phyloP scores from a whole-genome alignment of 345 rosid genomes.

The Eucalyptus cladocalyx region DNA sequence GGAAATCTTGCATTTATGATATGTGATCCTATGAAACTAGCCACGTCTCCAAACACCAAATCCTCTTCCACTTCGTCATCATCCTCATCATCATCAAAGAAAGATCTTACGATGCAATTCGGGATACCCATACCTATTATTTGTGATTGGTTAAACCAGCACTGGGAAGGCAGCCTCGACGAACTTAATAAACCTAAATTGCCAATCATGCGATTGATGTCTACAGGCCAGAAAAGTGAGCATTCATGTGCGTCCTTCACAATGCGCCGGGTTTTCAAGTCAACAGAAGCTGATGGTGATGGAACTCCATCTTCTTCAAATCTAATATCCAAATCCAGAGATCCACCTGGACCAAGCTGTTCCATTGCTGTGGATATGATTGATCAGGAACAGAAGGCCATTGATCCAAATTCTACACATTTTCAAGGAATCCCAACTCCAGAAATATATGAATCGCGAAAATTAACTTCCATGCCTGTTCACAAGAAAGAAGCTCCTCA shows the following conservation, averaged over 20 bases:
- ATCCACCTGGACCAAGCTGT: conserved; percentile 30
- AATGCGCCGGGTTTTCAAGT: conserved; percentile 68
- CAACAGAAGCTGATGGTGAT: conserved; percentile 32
- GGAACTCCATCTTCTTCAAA: conserved; percentile 47
- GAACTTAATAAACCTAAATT: conserved; percentile 77
- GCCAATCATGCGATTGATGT: conserved; percentile 83
- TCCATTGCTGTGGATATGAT: conserved; percentile 11
- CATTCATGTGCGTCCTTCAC: conserved; percentile 85
- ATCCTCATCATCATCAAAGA: conserved; percentile 64
- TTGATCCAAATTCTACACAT: conserved; percentile 34
- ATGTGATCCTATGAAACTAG: conserved; percentile 94
- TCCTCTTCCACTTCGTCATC: conserved; percentile 55
- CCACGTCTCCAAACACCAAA: conserved; percentile 73
- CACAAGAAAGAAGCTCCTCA: conserved; percentile 40
- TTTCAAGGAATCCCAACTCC: conserved; percentile 81
- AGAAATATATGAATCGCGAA: conserved; percentile 76
- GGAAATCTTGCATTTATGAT: conserved; percentile 95
- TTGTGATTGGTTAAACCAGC: conserved; percentile 94
- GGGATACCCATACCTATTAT: conserved; percentile 91
- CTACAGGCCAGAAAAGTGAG: conserved; percentile 84
- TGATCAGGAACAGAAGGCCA: conserved; percentile 30
- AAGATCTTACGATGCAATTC: conserved; percentile 57
- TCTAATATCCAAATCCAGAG: conserved; percentile 13
- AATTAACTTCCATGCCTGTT: conserved; percentile 55
- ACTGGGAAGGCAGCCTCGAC: conserved; percentile 96